Evolutionary conservation across 2,329 filamentous ascomycete genomes (phyloP), one percentile per base, ranked within the genome.

Genomic region (Fusarium setosum): DNA sequence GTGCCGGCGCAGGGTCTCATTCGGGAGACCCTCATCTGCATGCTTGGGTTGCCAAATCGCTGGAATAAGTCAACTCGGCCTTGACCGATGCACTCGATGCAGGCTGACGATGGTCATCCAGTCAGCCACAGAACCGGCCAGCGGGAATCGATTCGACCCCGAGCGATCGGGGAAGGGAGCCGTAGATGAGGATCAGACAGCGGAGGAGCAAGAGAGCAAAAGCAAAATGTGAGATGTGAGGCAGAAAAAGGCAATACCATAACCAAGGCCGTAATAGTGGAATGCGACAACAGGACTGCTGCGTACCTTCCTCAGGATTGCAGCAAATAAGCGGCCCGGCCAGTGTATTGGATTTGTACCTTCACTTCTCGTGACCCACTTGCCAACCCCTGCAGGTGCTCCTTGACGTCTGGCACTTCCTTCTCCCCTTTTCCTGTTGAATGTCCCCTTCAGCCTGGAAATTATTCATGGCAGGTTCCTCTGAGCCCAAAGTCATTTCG

Each of bases 61-160:
- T 67, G 59, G 64, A 67, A 61, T 55, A 63, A 56, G 65, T 54
- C 50, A 55, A 59, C 37, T 69, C 70, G 70, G 68, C 47, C 65
- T 69, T 72, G 56, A 52, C 70, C 70, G 70, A 68, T 69, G 68
- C 68, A 56, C 52, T 52, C 32, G 24, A 58, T 56, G 42, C 51
- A 45, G 51, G 59, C 66, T 70, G 65, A 67, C 45, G 32, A 49
- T 15, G 50, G 56, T 12, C 26, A 29, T 62, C 40, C 66, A 71
- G 68, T 65, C 69, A 72, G 69, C 69, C 61, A 71, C 66, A 63
- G 48, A 68, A 63, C 63, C 68, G 53, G 44, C 49, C 53, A 47
- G 55, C 41, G 54, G 62, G 65, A 63, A 63, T 51, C 58, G 38
- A 65, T 65, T 62, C 49, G 56, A 56, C 44, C 50, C 47, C 40